A percentile compares a stretch with the other conserved stretches of the same genome.
phyloP scores from a whole-genome alignment of 306 rosid species.

The Geum urbanum region DNA sequence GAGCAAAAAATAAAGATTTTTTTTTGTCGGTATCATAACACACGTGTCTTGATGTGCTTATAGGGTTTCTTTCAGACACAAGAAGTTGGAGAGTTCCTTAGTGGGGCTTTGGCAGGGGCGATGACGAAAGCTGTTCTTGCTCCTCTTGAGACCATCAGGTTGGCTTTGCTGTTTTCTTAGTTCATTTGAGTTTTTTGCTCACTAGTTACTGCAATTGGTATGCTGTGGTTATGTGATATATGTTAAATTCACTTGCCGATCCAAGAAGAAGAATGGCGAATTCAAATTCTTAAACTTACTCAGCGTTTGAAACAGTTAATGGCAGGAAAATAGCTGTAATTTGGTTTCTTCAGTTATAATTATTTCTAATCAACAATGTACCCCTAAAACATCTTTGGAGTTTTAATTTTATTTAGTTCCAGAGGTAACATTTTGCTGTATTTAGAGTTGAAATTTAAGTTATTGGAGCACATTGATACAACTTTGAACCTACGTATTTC shows the following conservation, averaged over 20 bases:
- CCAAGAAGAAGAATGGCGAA: not conserved
- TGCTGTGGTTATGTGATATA: not conserved
- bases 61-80: slow-evolving; percentile 63
- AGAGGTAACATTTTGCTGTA: not conserved
- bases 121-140: slow-evolving; percentile 98
- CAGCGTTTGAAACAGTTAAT: not conserved
- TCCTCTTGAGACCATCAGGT: slow-evolving; percentile 98
- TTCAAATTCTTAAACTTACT: slow-evolving; percentile 3
- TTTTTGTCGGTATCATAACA: not conserved
- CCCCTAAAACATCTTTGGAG: not conserved
- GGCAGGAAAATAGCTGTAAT: not conserved
- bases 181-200: not conserved
- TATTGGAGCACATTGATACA: not conserved
- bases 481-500: not conserved
- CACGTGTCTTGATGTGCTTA: slow-evolving; percentile 18
- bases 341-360: not conserved
- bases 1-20: not conserved
- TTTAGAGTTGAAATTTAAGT: not conserved
- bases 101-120: slow-evolving; percentile 93
- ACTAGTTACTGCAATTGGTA: slow-evolving; percentile 3
- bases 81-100: slow-evolving; percentile 82
- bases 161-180: slow-evolving; percentile 14
- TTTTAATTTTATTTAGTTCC: not conserved
- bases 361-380: not conserved
- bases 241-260: not conserved